Conservation (phyloP, 441 rosid species). For the Gossypium aridum region DNA sequence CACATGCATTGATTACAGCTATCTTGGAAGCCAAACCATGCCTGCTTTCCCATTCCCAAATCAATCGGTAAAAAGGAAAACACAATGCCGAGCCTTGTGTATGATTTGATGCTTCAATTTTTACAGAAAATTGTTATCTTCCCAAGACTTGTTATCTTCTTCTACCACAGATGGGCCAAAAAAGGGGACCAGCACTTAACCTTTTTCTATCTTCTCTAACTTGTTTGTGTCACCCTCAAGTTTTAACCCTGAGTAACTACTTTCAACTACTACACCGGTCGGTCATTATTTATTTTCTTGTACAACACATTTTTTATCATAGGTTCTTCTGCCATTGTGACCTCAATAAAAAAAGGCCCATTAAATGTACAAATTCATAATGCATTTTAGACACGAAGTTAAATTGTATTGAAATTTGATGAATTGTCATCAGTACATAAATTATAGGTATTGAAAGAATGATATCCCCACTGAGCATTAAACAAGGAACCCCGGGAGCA, state of each 20-base stretch:
- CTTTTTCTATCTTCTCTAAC: not conserved
- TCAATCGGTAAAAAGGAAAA: not conserved
- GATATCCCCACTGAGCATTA: constrained; percentile 21
- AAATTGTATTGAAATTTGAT: constrained; percentile 24
- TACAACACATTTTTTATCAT: not conserved
- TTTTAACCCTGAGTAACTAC: not conserved
- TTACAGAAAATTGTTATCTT: no score
- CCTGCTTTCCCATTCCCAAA: not conserved
- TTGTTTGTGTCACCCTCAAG: not conserved
- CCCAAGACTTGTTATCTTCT: not conserved
- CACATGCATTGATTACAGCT: not conserved
- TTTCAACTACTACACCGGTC: not conserved
- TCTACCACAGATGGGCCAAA: not conserved
- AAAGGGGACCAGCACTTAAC: not conserved
- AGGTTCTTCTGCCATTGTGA: not conserved
- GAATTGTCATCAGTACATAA: constrained; percentile 26
- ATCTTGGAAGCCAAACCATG: not conserved
- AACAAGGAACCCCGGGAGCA: constrained; percentile 17
- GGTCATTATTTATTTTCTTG: not conserved
- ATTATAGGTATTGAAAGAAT: constrained; percentile 34
- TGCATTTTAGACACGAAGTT: constrained; percentile 2
- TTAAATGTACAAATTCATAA: not conserved
- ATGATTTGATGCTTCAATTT: no score
- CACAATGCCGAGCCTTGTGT: no score
- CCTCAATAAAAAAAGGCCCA: not conserved